Conservation (phyloP, 1,284 basidiomycete genomes). For the Vanrija sp. region DNA sequence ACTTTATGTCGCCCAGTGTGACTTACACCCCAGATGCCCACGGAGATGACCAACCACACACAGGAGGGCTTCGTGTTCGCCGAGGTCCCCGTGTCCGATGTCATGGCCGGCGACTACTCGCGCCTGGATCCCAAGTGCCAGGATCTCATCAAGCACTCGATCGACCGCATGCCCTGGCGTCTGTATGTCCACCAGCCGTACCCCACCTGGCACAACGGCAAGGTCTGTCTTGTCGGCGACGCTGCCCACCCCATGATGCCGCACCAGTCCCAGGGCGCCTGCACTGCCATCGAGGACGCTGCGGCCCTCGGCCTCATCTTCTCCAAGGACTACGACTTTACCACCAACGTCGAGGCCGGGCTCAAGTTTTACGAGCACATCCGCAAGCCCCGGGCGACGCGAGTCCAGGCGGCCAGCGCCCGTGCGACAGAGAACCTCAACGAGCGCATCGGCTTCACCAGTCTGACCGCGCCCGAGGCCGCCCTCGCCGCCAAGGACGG, state of each 20-base stretch:
- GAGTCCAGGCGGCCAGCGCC: slow-evolving; percentile 43
- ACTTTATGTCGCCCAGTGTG: no score
- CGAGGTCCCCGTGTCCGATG: slow-evolving; percentile 41
- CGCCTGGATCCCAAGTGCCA: slow-evolving; percentile 41
- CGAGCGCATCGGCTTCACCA: slow-evolving; percentile 49
- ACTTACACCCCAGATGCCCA: slow-evolving; percentile 18
- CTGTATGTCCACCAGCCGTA: slow-evolving; percentile 47
- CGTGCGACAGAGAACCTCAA: slow-evolving; percentile 48
- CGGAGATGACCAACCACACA: slow-evolving; percentile 46
- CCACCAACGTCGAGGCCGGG: slow-evolving; percentile 35
- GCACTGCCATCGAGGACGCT: slow-evolving; percentile 43
- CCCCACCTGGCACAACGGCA: slow-evolving; percentile 39
- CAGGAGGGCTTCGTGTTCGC: slow-evolving; percentile 47
- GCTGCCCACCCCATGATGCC: slow-evolving; percentile 44
- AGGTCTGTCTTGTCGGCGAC: slow-evolving; percentile 40
- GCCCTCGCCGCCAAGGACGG: slow-evolving; percentile 39
- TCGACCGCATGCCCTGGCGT: slow-evolving; percentile 48
- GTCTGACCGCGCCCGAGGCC: slow-evolving; percentile 29
- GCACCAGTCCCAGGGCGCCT: slow-evolving; percentile 38
- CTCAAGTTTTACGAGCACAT: slow-evolving; percentile 46
- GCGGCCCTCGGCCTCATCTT: slow-evolving; percentile 41
- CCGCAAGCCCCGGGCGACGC: slow-evolving; percentile 46
- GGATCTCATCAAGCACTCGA: slow-evolving; percentile 41
- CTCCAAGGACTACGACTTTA: slow-evolving; percentile 30
- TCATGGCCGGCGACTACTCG: slow-evolving; percentile 39